These are phyloP conservation scores for Allomyces macrogynus DNA, from an alignment of 192 early-diverging fungal genomes.

Conservation along the genomic window DNA sequence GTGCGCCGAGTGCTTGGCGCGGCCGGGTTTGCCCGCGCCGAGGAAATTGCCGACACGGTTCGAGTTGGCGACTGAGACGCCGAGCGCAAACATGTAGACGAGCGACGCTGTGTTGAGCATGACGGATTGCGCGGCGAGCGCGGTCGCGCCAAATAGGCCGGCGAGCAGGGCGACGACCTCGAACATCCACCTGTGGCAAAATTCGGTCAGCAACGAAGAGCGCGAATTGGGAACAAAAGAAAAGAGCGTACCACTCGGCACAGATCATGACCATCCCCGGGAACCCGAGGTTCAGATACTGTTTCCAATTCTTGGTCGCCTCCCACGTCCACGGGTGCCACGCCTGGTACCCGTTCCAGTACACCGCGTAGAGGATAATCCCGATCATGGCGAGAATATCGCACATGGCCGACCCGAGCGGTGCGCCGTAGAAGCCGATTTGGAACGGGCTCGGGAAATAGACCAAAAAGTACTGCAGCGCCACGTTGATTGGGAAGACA, in stretches of 20 bases:
- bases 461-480: conserved; percentile 63
- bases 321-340: conserved; percentile 77
- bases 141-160: conserved; percentile 50
- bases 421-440: conserved; percentile 67
- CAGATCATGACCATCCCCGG: conserved; percentile 64
- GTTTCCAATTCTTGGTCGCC: conserved; percentile 36
- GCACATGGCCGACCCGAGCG: conserved; percentile 52
- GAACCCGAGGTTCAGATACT: conserved; percentile 45
- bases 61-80: conserved; percentile 56
- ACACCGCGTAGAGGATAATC: conserved; percentile 33
- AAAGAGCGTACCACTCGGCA: conserved; percentile 34
- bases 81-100: conserved; percentile 55
- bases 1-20: conserved; percentile 29
- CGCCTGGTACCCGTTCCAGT: conserved; percentile 39
- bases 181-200: conserved; percentile 25
- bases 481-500: conserved; percentile 47
- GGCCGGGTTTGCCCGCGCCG: conserved; percentile 25
- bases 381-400: conserved; percentile 53
- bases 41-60: conserved; percentile 63
- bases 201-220: not conserved
- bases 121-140: conserved; percentile 65
- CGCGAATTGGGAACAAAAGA: not conserved
- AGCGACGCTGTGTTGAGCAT: conserved; percentile 50
- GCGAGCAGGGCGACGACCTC: conserved; percentile 55
- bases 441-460: conserved; percentile 33